These are phyloP conservation scores for Stereum hirsutum DNA, from an alignment of 1,284 basidiomycete species.

Conservation along the genomic window DNA sequence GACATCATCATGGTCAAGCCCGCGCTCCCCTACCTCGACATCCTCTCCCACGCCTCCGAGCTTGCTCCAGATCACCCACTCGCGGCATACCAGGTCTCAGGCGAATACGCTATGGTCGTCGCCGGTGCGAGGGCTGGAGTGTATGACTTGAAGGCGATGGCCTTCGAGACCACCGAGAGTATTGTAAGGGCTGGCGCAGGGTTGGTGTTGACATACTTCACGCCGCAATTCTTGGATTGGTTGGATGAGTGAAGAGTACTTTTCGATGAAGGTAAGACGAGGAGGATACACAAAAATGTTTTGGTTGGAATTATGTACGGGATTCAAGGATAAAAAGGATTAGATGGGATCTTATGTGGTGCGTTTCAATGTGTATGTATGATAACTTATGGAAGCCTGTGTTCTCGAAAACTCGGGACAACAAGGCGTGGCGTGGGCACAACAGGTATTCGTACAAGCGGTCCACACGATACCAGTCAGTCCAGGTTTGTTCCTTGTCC, in stretches of 20 bases:
- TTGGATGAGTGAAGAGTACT: constrained; percentile 38
- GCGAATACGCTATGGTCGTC: constrained; percentile 95
- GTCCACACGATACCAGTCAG: too few species aligned
- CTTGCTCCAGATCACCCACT: constrained; percentile 83
- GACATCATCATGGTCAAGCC: constrained; percentile 99
- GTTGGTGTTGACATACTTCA: constrained; percentile 90
- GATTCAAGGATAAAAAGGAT: background rate
- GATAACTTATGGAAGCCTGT: too few species aligned
- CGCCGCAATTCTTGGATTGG: constrained; percentile 93
- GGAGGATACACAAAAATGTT: background rate
- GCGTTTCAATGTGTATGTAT: background rate
- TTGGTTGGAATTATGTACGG: background rate
- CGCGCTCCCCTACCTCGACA: constrained; percentile 91
- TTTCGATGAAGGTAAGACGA: too few species aligned
- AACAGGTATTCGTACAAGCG: too few species aligned
- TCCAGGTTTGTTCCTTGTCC: too few species aligned
- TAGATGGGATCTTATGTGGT: background rate
- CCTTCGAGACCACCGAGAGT: constrained; percentile 85
- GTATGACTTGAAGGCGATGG: constrained; percentile 88
- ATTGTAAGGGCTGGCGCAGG: constrained; percentile 89
- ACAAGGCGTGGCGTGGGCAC: too few species aligned
- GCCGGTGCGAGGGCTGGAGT: constrained; percentile 92
- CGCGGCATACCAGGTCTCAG: constrained; percentile 94
- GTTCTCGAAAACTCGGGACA: too few species aligned
- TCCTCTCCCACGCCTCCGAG: constrained; percentile 82